Percentiles rank a stretch among this genome's conserved stretches.
Evolutionary conservation across 2,329 filamentous ascomycete genomes (phyloP).

Genomic region (Colletotrichum sp.): DNA sequence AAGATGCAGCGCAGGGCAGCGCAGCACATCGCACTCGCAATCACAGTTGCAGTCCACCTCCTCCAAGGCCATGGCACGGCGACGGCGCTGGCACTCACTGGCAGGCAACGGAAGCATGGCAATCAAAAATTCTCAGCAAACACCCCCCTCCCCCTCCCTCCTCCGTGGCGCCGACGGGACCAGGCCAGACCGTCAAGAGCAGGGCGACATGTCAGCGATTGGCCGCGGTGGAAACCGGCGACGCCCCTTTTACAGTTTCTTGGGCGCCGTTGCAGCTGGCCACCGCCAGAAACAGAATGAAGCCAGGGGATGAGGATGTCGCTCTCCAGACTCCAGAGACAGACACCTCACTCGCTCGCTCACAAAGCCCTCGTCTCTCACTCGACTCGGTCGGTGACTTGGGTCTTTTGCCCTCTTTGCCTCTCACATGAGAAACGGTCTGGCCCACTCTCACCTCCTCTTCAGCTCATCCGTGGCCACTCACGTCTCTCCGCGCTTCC

Average conservation of each 20-base stretch:
- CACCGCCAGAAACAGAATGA: not conserved
- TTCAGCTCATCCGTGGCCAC: not conserved
- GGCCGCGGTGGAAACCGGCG: not conserved
- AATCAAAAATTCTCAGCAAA: not conserved
- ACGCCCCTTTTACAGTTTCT: conserved; percentile 3
- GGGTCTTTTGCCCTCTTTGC: not conserved
- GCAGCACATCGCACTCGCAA: not conserved
- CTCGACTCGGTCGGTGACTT: not conserved
- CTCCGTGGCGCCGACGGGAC: not conserved
- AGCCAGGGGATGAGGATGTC: no score
- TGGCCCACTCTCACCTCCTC: not conserved
- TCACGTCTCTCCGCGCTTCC: not conserved
- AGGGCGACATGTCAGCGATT: conserved; percentile 14
- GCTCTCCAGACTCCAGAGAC: no score
- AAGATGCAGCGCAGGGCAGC: not conserved
- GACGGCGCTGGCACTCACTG: not conserved
- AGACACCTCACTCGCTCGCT: no score
- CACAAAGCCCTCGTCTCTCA: not conserved
- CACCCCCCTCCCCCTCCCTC: not conserved
- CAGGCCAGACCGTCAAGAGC: conserved; percentile 1
- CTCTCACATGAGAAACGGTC: not conserved
- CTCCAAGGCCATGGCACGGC: not conserved
- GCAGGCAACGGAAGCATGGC: not conserved
- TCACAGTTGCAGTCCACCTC: not conserved
- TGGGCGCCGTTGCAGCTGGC: conserved; percentile 15